Percentiles rank a stretch among this genome's conserved stretches.
These are phyloP conservation scores for Aurifilum marmelostoma DNA, from an alignment of 2,329 filamentous ascomycete genomes.

Conservation along the genomic window DNA sequence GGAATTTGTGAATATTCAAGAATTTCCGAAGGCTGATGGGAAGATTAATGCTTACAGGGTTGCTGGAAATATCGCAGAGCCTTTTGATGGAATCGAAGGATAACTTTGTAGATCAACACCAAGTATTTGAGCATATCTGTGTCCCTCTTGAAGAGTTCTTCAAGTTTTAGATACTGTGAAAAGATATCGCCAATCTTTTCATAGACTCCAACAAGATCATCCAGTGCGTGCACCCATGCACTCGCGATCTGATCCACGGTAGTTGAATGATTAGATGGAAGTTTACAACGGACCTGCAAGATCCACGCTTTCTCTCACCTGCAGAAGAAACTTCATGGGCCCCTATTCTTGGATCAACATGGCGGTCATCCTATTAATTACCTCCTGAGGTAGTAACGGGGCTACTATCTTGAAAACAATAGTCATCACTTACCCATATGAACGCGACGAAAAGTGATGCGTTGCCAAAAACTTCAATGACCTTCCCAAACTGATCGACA, in stretches of 20 bases:
- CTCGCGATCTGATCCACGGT: neutral
- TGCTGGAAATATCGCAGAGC: constrained; percentile 18
- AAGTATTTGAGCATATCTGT: neutral
- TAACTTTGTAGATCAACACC: constrained; percentile 10
- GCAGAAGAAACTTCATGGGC: constrained; percentile 16
- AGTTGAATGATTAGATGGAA: too few relatives aligned
- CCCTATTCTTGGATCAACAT: neutral
- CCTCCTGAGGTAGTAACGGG: too few relatives aligned
- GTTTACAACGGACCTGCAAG: too few relatives aligned
- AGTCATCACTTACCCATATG: constrained; percentile 13
- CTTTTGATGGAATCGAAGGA: constrained; percentile 13
- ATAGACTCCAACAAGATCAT: constrained; percentile 15
- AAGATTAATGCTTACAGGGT: neutral
- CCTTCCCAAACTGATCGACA: constrained; percentile 4
- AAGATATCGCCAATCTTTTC: constrained; percentile 18
- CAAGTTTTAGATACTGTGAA: constrained; percentile 1
- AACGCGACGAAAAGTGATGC: constrained; percentile 9
- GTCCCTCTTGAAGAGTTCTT: constrained; percentile 1
- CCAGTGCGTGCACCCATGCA: constrained; percentile 6
- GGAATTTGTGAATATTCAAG: too few relatives aligned
- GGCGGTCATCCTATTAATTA: neutral
- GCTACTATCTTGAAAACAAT: too few relatives aligned
- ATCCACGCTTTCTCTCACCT: neutral
- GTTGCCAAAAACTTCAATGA: constrained; percentile 16
- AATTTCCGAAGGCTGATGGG: neutral